phyloP scores from a whole-genome alignment of 1,139 yeast species.

The Blastobotrys capitulatus region DNA sequence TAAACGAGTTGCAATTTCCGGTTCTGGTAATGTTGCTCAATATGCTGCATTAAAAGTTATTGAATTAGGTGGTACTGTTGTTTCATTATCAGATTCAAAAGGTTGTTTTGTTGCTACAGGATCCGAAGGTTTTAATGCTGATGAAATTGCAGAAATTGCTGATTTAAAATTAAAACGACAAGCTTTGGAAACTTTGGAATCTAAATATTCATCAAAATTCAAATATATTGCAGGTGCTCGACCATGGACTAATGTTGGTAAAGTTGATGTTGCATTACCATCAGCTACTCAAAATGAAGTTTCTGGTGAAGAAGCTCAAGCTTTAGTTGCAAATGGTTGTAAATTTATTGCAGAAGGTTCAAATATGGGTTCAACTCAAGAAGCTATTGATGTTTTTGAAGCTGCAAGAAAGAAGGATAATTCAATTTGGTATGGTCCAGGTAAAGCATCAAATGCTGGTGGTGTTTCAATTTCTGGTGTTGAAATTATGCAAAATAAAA shows the following conservation, averaged over 20 bases:
- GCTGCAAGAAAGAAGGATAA: slow-evolving; percentile 58
- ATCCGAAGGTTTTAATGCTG: slow-evolving; percentile 72
- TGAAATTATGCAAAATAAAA: slow-evolving; percentile 99
- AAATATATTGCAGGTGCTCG: slow-evolving; percentile 89
- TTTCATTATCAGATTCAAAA: slow-evolving; percentile 89
- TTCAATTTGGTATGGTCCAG: slow-evolving; percentile 97
- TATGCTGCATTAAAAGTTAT: slow-evolving; percentile 96
- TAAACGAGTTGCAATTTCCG: slow-evolving; percentile 93
- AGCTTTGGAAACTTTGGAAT: slow-evolving; percentile 65
- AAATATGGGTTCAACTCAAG: slow-evolving; percentile 98
- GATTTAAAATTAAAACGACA: slow-evolving; percentile 79
- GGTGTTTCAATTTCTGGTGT: slow-evolving; percentile 99
- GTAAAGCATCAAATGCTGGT: slow-evolving; percentile 99
- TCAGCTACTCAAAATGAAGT: slow-evolving; percentile 99
- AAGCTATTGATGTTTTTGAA: slow-evolving; percentile 93
- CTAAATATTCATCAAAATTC: slow-evolving; percentile 43
- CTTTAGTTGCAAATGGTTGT: slow-evolving; percentile 86
- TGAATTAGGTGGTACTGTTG: slow-evolving; percentile 93
- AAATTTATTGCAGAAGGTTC: slow-evolving; percentile 98
- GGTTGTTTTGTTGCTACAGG: slow-evolving; percentile 61
- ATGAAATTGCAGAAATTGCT: slow-evolving; percentile 71
- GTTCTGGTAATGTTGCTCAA: slow-evolving; percentile 99
- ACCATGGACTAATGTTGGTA: slow-evolving; percentile 92
- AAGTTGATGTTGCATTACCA: slow-evolving; percentile 94
- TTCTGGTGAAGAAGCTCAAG: slow-evolving; percentile 93